Base-by-base conservation (phyloP, 1,139 yeast species). In the Pichia sp. region DNA sequence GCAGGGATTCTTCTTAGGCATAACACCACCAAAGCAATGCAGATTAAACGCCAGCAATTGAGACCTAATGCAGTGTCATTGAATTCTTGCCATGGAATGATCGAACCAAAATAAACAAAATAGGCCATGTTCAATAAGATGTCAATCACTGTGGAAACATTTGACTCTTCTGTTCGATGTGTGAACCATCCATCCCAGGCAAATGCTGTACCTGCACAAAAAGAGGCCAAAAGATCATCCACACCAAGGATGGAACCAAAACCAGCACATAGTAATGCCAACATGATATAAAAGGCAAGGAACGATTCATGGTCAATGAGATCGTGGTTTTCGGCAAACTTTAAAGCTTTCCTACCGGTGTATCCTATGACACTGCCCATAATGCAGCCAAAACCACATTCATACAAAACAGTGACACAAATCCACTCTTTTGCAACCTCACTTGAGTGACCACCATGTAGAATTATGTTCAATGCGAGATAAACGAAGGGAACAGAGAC, bases 151-250 rank as follows among this genome's bases (percentile, higher is more conserved):
- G 96, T 90, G 3, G 97, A 90, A 10, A 92, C 95, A 68, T 90
- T 95, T 8, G 95, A 82, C 66, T 90, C 97, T 66, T 90, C 96
- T 0, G 97, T 90, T 64, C 85, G 86, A 58, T 77, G 78, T 5
- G 96, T 85, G 70, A 89, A 90, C 81, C 93, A 90, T 16, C 97
- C 97, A 69, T 90, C 95, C 97, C 97, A 93, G 0, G 97, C 86
- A 69, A 93, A 93, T 0, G 97, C 90, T 0, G 97, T 84, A 45
- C 99, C 99, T 0, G 98, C 98, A 4, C 96, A 89, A 72, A 93
- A 93, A 2, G 97, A 87, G 2, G 90, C 96, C 53, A 93, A 76
- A 61, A 93, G 79, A 70, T 93, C 99, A 70, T 93, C 99, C 13
- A 87, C 88, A 46, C 98, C 98, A 54, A 93, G 75, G 67, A 92